Evolutionary conservation across 768 basidiomycete species (phyloP), one percentile per base, ranked within the genome.

Genomic region (Omphalotus guepiniiformis): DNA sequence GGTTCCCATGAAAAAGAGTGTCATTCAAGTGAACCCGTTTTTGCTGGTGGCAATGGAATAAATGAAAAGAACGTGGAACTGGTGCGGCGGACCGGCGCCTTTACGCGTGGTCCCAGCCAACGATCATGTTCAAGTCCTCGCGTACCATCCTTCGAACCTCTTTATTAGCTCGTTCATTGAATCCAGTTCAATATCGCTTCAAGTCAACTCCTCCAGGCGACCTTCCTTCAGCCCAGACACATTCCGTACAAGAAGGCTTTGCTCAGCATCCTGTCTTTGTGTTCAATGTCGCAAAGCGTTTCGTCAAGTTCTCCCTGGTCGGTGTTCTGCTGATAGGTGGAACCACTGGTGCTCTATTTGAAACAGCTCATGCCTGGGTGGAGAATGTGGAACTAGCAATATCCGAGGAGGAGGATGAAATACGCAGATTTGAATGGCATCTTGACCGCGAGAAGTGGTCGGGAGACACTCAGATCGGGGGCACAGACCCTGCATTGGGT

Each of bases 401-500:
- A 4, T 38, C 72, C 11, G 75, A 82, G 41, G 53, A 54, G 34
- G 82, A 88, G 53, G 63, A 71, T 30, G 80, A 83, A 37, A 67
- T 67, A 13, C 67, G 65, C 39, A 70, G 67, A 49, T 89, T 82
- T 80, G 78, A 83, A 57, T 88, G 86, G 87, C 74, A 83, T 58
- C 58, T 71, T 3, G 79, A 83, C 37, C 69, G 69, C 15, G 82
- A 82, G 44, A 68, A 69, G 42, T 88, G 85, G 86, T 70, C 80
- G 6, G 80, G 75, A 19, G 71, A 79, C 39, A 42, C 60, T 21
- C 67, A 54, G 50, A 67, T 22, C 26, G 83, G 82, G 4, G 88
- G 87, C 39, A 89, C 87, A n/a, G 85, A 89, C 60, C 73, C 82
- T 3, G 76, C 66, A n/a, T 65, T 89, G 7, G 82, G 85, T 2